Evolutionary conservation across 805 yeast species (phyloP).

Genomic region (Vanderwaltozyma verrucispora): DNA sequence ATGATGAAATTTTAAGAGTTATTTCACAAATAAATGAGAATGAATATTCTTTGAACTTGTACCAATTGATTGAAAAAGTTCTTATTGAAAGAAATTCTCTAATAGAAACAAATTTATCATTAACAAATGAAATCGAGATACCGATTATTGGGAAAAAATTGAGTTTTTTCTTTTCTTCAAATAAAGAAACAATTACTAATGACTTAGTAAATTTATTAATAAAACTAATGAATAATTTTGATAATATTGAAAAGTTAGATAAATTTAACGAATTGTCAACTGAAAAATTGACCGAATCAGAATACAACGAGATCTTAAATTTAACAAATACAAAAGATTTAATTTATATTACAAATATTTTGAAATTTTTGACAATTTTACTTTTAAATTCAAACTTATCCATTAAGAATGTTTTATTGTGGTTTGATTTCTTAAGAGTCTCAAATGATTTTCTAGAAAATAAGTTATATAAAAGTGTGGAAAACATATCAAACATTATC

Average conservation of each 20-base stretch:
- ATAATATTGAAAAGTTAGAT: not conserved
- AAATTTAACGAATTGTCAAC: not conserved
- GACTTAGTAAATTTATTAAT: not conserved
- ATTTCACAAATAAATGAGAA: constrained; percentile 26
- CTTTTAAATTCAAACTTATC: constrained; percentile 30
- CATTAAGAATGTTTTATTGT: constrained; percentile 30
- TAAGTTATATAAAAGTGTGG: constrained; percentile 7
- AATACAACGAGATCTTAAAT: constrained; percentile 7
- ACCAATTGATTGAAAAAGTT: constrained; percentile 15
- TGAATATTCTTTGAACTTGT: constrained; percentile 17
- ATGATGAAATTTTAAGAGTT: constrained; percentile 40
- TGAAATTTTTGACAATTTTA: constrained; percentile 32
- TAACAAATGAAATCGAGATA: constrained; percentile 18
- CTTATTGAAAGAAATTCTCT: constrained; percentile 43
- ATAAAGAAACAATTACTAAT: constrained; percentile 2
- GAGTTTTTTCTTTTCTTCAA: constrained; percentile 11
- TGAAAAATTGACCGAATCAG: not conserved
- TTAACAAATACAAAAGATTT: constrained; percentile 26
- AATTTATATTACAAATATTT: constrained; percentile 25
- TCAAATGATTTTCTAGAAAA: constrained; percentile 10
- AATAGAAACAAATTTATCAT: constrained; percentile 31
- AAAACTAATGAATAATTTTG: not conserved
- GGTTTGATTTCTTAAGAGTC: constrained; percentile 46
- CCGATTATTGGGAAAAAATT: constrained; percentile 17
- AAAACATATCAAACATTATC: constrained; percentile 3